Evolutionary conservation across 805 yeast species (phyloP), one percentile per base, ranked within the genome.

Genomic region (Schwanniomyces vanrijiae): DNA sequence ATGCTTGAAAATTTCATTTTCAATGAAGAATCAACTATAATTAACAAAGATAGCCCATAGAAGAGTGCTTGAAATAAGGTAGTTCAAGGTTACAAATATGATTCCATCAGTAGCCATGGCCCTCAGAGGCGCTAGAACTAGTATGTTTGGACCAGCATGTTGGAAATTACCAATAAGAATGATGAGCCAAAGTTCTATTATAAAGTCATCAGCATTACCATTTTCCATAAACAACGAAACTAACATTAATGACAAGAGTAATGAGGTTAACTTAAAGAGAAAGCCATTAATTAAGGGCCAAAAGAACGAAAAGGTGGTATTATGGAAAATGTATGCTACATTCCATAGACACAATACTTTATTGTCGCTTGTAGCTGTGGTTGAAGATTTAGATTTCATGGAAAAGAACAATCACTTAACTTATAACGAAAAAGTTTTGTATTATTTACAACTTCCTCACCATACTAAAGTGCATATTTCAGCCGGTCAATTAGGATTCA

Each of bases 401-500:
- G 69, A 71, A 42, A 83, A 80, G 57, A 82, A 84, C 61, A 75
- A 81, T 22, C 66, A 74, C 37, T 61, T 80, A 44, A 62, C 85
- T 25, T 81, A 79, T 65, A 83, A 84, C 64, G 83, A 90, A 51
- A 74, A 88, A 68, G 86, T 88, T 43, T 74, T 90, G 42, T 87
- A 90, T 63, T 85, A 86, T 68, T 72, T 89, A 55, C 82, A 86
- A 51, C 79, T 91, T 42, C 94, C 90, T 21, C 92, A 91, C 66
- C 85, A 82, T 52, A 83, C 86, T 24, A 77, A 80, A 53, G 62
- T 85, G 39, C 80, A 85, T 19, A 70, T 88, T 43, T 80, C 89
- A 6, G 86, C 96, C 0, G 99, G 99, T 43, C 82, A 80, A 61
- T 73, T 90, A 43, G 99, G 98, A 3, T 92, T 90, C 75, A 80